Percentiles rank a stretch among this genome's conserved stretches.
These are phyloP conservation scores for Elymus sibiricus DNA, from an alignment of 176 grass and related monocot genomes.

Conservation along the genomic window DNA sequence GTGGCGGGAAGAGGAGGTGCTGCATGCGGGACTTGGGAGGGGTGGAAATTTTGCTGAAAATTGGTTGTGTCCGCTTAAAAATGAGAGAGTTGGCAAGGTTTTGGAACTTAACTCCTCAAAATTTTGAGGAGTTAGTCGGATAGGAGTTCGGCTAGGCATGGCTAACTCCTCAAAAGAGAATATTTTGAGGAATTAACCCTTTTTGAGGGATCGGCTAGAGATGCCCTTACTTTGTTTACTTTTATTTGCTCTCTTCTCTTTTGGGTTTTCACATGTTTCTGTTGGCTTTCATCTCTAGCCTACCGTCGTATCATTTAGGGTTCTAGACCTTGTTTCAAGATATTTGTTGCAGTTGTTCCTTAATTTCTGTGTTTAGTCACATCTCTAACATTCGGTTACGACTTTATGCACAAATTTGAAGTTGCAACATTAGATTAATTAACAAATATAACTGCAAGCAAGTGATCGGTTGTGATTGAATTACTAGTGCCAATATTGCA, in stretches of 20 bases:
- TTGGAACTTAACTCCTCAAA: no score
- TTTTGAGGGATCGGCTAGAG: no score
- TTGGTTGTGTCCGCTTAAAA: no score
- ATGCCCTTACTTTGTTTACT: background rate
- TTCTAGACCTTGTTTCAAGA: background rate
- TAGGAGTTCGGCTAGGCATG: no score
- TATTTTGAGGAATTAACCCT: no score
- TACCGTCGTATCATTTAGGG: background rate
- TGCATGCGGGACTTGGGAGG: no score
- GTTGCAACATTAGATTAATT: background rate
- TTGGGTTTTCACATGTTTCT: background rate
- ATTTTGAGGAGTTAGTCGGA: no score
- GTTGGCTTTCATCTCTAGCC: background rate
- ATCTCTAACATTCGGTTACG: background rate
- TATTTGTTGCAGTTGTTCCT: background rate
- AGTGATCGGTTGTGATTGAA: background rate
- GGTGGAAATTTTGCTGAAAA: no score
- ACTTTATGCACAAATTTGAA: background rate
- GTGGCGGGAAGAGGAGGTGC: no score
- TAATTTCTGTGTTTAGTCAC: background rate
- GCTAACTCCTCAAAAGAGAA: no score
- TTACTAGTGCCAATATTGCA: conserved; percentile 29
- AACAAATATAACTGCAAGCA: background rate
- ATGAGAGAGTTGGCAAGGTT: no score
- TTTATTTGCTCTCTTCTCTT: background rate